phyloP scores from a whole-genome alignment of 208 protist species.

The Porcisia hertigi region DNA sequence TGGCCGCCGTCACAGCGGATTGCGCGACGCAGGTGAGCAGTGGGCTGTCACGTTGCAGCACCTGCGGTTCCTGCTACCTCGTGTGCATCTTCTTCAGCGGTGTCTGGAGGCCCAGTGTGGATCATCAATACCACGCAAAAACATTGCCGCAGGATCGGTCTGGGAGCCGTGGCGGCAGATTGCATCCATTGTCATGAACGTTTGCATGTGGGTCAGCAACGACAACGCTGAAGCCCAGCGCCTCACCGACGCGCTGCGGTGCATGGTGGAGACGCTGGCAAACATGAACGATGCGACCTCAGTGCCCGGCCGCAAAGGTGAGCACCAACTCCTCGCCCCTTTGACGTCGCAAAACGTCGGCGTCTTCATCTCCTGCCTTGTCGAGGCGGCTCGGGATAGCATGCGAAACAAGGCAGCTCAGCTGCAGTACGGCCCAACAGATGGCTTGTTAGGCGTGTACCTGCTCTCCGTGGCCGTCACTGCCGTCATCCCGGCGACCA shows the following conservation, averaged over 20 bases:
- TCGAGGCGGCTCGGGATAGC: conserved; percentile 39
- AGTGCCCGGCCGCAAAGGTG: conserved; percentile 1
- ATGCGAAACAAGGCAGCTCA: conserved; percentile 58
- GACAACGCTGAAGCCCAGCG: conserved; percentile 69
- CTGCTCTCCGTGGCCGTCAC: conserved; percentile 39
- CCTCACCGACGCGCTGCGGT: conserved; percentile 49
- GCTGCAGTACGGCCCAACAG: conserved; percentile 58
- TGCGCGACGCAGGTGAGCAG: conserved; percentile 31
- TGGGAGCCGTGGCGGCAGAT: conserved; percentile 29
- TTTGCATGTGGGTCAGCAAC: conserved; percentile 76
- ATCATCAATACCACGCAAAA: too few species aligned
- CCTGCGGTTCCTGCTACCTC: conserved; percentile 32
- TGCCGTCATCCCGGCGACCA: conserved; percentile 2
- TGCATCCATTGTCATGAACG: conserved; percentile 53
- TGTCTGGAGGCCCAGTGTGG: background rate
- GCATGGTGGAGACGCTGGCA: conserved; percentile 1
- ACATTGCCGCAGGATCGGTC: background rate
- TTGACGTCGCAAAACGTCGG: conserved; percentile 11
- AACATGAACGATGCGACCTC: conserved; percentile 6
- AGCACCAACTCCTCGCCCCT: background rate
- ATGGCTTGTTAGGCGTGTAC: conserved; percentile 58
- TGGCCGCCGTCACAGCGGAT: conserved; percentile 40
- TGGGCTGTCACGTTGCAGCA: conserved; percentile 47
- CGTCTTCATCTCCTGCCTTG: conserved; percentile 25
- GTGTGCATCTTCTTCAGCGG: conserved; percentile 16